Evolutionary conservation across 768 basidiomycete genomes (phyloP).

Genomic region (Gyrodon lividus): DNA sequence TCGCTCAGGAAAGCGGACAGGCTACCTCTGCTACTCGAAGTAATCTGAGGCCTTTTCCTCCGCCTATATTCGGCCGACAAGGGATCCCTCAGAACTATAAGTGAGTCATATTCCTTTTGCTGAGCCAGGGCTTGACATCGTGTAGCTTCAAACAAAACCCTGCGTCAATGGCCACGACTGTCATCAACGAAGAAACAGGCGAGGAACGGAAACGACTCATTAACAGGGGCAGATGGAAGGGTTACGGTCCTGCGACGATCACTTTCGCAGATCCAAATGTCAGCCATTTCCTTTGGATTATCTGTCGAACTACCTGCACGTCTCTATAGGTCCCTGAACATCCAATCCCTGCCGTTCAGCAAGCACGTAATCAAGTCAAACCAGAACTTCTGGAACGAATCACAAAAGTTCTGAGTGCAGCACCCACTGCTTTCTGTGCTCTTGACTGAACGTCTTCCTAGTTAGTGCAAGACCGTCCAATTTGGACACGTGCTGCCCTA

Average conservation of each 20-base stretch:
- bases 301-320: slow-evolving; percentile 4
- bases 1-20: slow-evolving; percentile 18
- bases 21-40: slow-evolving; percentile 37
- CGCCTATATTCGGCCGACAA: slow-evolving; percentile 86
- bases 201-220: slow-evolving; percentile 82
- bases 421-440: slow-evolving; percentile 8
- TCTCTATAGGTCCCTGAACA: slow-evolving; percentile 57
- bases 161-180: slow-evolving; percentile 66
- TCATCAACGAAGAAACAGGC: slow-evolving; percentile 72
- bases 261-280: slow-evolving; percentile 60
- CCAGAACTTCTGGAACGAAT: slow-evolving; percentile 53
- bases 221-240: slow-evolving; percentile 85
- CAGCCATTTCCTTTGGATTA: not conserved
- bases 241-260: slow-evolving; percentile 71
- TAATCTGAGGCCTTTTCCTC: slow-evolving; percentile 77
- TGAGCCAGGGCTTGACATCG: not conserved
- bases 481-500: slow-evolving; percentile 88
- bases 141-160: slow-evolving; percentile 75
- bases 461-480: slow-evolving; percentile 72
- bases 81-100: slow-evolving; percentile 78
- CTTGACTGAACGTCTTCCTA: slow-evolving; percentile 28
- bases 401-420: slow-evolving; percentile 41
- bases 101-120: slow-evolving; percentile 38
- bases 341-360: slow-evolving; percentile 61
- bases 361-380: slow-evolving; percentile 54